Evolutionary conservation across 257 asterid genomes (phyloP), one percentile per base, ranked within the genome.

Genomic region (Solanum infundibuliforme): DNA sequence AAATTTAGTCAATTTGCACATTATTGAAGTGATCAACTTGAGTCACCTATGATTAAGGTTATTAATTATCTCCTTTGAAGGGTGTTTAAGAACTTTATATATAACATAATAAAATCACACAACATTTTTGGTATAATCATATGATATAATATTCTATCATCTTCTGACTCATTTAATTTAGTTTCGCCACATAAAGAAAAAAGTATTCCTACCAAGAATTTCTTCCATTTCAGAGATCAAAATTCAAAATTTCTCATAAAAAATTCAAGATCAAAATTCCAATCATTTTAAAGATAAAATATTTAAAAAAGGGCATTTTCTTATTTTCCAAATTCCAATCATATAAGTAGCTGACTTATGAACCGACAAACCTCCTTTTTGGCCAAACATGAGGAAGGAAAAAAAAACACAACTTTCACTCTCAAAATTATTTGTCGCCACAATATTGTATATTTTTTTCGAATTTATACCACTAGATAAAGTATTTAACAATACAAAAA

Each of bases 261-360:
- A 27, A 66, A 29, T 68, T 27, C 16, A 3, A 14, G 1, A 29
- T 69, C 6, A 69, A 12, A 69, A 29, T 29, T 14, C 1, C 3
- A 87, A 12, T 16, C 7, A 14, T n/a, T 12, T 31, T 34, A 27
- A 16, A 7, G 14, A 36, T n/a, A 65, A 20, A 36, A 25, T 41
- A 75, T 32, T 31, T 20, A 25, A 52, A 77, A 5, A 20, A 4
- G 36, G 13, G n/a, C 84, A 77, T 77, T 39, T 77, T 36, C 93
- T 94, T 92, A 93, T 94, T 31, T 71, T 31, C 31, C 48, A 73
- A 73, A 34, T 73, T 35, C 93, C 94, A 94, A 94, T 94, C 91
- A 94, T 94, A 93, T 93, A 93, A 87, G 41, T 88, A 91, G 91
- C 90, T 89, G 92, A 90, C 92, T 91, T 86, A 88, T 92, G 48